phyloP scores from a whole-genome alignment of 495 filamentous ascomycete species.

The Thermothielavioides terrestris region DNA sequence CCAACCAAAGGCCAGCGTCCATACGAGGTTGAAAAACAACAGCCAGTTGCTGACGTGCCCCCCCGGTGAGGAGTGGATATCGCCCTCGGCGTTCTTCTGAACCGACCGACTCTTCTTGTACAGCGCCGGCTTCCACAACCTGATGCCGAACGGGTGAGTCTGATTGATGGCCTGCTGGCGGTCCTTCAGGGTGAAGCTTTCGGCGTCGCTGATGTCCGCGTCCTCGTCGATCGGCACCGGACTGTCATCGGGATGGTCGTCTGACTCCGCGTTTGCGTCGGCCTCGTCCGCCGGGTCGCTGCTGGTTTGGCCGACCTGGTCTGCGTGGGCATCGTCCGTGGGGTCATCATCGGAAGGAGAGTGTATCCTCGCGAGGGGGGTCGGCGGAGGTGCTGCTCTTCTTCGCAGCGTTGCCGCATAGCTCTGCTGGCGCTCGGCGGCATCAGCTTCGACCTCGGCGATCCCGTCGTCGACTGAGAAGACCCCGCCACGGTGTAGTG shows the following conservation, averaged over 20 bases:
- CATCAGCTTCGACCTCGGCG: slow-evolving; percentile 65
- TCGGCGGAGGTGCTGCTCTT: slow-evolving; percentile 53
- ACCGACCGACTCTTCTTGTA: slow-evolving; percentile 98
- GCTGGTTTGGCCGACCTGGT: slow-evolving; percentile 12
- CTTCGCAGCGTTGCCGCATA: slow-evolving; percentile 65
- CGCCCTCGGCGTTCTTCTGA: slow-evolving; percentile 88
- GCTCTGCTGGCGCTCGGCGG: slow-evolving; percentile 30
- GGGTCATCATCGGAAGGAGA: slow-evolving; percentile 36
- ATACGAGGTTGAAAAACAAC: slow-evolving; percentile 76
- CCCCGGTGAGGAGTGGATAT: slow-evolving; percentile 94
- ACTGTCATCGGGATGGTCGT: slow-evolving; percentile 25
- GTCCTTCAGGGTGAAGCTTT: slow-evolving; percentile 81
- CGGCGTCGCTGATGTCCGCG: slow-evolving; percentile 60
- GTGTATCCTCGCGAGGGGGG: slow-evolving; percentile 49
- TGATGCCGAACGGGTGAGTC: slow-evolving; percentile 97
- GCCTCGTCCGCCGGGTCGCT: slow-evolving; percentile 21
- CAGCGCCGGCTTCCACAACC: slow-evolving; percentile 95
- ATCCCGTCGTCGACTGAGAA: slow-evolving; percentile 93
- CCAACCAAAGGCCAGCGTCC: slow-evolving; percentile 93
- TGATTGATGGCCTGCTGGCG: slow-evolving; percentile 97
- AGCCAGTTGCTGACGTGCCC: slow-evolving; percentile 76
- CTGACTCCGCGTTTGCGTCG: slow-evolving; percentile 16
- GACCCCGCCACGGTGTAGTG: slow-evolving; percentile 71
- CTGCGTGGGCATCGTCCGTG: slow-evolving; percentile 19
- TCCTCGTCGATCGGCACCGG: slow-evolving; percentile 46